Base-by-base conservation (phyloP, 2,329 filamentous ascomycete species). In the Fusarium equiseti region DNA sequence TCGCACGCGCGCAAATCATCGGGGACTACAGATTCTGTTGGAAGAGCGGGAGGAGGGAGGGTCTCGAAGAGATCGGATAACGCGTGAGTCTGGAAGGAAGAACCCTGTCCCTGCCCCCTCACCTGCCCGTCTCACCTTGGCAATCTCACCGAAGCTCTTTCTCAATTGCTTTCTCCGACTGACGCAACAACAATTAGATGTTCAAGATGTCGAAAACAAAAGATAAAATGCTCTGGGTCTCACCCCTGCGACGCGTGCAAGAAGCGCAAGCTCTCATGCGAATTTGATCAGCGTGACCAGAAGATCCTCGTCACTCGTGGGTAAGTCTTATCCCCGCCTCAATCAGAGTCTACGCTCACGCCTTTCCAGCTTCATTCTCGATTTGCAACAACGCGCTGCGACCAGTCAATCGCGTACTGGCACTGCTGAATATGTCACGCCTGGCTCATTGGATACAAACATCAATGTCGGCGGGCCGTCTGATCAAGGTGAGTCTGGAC, bases 221-320 rank as follows among this genome's bases (percentile, higher is more conserved):
- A 79, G 61, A 79, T 79, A 51, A 79, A 79, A 57, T 79, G 78
- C 12, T 79, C 76, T 0, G 78, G 78, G 0, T 75, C 72, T 2
- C 74, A 78, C 22, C 78, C 78, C 1, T 79, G 78, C 45, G 76
- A 76, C 11, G 78, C 77, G 9, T 79, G 78, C 51, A 76, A 73
- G 29, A 77, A 77, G 57, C 77, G 78, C 29, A 77, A 77, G 40
- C 56, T 79, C 6, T 68, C 75, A 1, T 79, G 78, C 56, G 73
- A 79, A 27, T 79, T 79, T 70, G 77, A 79, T 44, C 81, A 84
- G 42, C 78, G 79, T n/a, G 81, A 84, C 40, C 82, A 85, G 52
- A 86, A 85, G 66, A 78, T 86, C 16, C 73, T 86, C 6, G 84
- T 87, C 6, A 84, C 84, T 16, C 78, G 79, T 76, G 82, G 82